phyloP scores from a whole-genome alignment of 192 early-diverging fungal species.

The Diversispora eburnea region DNA sequence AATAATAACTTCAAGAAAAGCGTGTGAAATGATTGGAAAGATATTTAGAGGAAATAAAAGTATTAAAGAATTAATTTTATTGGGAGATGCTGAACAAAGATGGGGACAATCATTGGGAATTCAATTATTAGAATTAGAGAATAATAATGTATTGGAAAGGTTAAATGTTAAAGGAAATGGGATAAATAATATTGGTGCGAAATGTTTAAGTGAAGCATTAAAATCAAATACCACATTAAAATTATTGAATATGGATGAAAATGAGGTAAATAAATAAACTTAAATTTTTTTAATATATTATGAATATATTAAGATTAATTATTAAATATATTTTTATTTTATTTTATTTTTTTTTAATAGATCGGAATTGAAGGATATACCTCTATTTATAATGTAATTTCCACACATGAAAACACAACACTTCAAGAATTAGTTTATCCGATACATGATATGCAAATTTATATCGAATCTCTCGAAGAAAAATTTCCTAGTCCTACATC shows the following conservation, averaged over 20 bases:
- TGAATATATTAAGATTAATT: no score
- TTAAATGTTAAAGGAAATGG: conserved; percentile 13
- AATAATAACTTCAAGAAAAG: not conserved
- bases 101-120: conserved; percentile 2
- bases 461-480: no score
- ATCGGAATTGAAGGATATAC: no score
- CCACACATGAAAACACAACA: no score
- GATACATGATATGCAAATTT: no score
- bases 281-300: no score
- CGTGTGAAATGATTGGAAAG: conserved; percentile 5
- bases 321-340: no score
- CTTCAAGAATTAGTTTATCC: no score
- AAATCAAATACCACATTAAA: not conserved
- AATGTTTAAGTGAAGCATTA: not conserved
- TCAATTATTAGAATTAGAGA: not conserved
- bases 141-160: conserved; percentile 1
- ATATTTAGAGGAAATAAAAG: conserved; percentile 2
- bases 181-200: not conserved
- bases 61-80: conserved; percentile 3
- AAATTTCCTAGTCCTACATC: no score
- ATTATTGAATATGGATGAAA: conserved; percentile 16
- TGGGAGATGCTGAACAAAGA: not conserved
- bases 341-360: no score
- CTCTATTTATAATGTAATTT: no score
- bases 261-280: not conserved